Evolutionary conservation across 2,329 filamentous ascomycete species (phyloP).

Genomic region (Aspergillus phoenicis): DNA sequence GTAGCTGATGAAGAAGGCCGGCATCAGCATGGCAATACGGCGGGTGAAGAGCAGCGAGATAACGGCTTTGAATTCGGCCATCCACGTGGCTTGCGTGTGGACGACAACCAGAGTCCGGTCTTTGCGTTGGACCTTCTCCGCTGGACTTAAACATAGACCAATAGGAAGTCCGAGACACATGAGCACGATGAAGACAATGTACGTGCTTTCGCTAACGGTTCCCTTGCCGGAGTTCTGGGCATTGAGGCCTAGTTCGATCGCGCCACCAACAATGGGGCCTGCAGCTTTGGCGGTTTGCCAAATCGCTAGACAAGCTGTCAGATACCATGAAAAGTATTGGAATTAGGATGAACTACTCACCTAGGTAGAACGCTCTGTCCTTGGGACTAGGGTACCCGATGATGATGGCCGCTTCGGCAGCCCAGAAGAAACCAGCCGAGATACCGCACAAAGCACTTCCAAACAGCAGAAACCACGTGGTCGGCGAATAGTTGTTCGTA

Average conservation of each 20-base stretch:
- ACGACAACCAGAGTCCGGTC: slow-evolving; percentile 13
- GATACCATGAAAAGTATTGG: no score
- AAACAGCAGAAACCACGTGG: slow-evolving; percentile 17
- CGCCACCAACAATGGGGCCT: slow-evolving; percentile 14
- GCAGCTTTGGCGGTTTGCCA: slow-evolving; percentile 18
- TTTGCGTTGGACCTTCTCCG: slow-evolving; percentile 15
- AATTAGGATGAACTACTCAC: background rate
- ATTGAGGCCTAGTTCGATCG: slow-evolving; percentile 15
- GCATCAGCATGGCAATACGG: slow-evolving; percentile 22
- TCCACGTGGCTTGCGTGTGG: slow-evolving; percentile 9
- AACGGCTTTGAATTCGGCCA: slow-evolving; percentile 16
- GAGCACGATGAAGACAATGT: slow-evolving; percentile 19
- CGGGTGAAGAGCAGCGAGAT: slow-evolving; percentile 8
- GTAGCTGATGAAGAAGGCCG: slow-evolving; percentile 34
- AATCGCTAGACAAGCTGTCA: slow-evolving; percentile 2
- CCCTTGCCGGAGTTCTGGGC: slow-evolving; percentile 9
- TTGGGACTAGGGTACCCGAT: slow-evolving; percentile 17
- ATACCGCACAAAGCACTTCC: slow-evolving; percentile 16
- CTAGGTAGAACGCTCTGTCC: slow-evolving; percentile 15
- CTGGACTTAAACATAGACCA: slow-evolving; percentile 10
- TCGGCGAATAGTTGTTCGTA: slow-evolving; percentile 16
- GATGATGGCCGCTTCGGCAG: slow-evolving; percentile 17
- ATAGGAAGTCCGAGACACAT: slow-evolving; percentile 17
- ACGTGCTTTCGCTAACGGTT: slow-evolving; percentile 12
- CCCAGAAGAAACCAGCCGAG: slow-evolving; percentile 16